These are phyloP conservation scores for Smittium culicis DNA, from an alignment of 371 early-diverging fungal genomes.

Conservation along the genomic window DNA sequence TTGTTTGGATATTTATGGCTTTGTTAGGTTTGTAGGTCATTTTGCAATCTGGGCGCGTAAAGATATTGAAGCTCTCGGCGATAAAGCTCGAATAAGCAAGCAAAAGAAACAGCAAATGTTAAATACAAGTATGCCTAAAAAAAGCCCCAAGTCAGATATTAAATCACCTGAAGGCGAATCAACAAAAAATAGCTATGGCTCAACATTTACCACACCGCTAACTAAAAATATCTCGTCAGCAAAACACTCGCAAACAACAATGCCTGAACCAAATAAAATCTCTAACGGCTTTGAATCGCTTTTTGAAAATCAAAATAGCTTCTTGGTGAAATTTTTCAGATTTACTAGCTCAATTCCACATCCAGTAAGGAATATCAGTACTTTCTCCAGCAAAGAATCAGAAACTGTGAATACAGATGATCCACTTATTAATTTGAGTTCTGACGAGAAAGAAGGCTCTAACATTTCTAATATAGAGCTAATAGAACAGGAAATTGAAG, in stretches of 20 bases:
- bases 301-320: slow-evolving; percentile 1
- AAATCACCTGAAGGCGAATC: too few relatives aligned
- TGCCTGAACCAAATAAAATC: not conserved
- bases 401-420: not conserved
- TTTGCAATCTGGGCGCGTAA: slow-evolving; percentile 32
- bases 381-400: too few relatives aligned
- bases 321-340: slow-evolving; percentile 8
- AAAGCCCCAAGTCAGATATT: not conserved
- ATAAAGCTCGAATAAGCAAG: not conserved
- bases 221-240: too few relatives aligned
- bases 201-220: not conserved
- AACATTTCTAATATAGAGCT: not conserved
- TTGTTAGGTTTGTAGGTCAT: slow-evolving; percentile 29
- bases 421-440: too few relatives aligned
- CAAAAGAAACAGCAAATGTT: not conserved
- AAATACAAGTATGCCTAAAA: not conserved
- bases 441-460: not conserved
- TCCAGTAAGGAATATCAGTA: not conserved
- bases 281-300: not conserved
- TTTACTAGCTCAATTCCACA: slow-evolving; percentile 8
- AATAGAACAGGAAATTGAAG: not conserved
- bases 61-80: slow-evolving; percentile 8
- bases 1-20: slow-evolving; percentile 22
- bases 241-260: not conserved
- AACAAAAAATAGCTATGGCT: too few relatives aligned